Evolutionary conservation across 345 rosid species (phyloP).

Genomic region (Carallia brachiata): DNA sequence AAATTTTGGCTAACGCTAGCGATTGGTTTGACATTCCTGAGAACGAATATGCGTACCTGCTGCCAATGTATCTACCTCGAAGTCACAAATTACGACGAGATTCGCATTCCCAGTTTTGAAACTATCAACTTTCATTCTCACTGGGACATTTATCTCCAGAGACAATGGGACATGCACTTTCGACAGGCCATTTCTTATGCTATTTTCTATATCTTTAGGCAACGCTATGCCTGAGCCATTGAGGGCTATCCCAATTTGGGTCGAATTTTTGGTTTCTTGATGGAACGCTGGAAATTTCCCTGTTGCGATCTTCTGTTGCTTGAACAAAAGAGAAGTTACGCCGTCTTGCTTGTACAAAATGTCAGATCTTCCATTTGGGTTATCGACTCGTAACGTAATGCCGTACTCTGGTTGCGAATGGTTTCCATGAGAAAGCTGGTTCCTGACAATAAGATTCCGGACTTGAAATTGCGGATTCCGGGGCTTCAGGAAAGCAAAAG

Average conservation of each 20-base stretch:
- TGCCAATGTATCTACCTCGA: slow-evolving; percentile 23
- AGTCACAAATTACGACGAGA: slow-evolving; percentile 9
- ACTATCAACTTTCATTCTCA: slow-evolving; percentile 17
- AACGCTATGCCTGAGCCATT: background rate
- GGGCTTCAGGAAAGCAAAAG: background rate
- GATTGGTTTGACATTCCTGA: slow-evolving; percentile 31
- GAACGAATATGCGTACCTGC: slow-evolving; percentile 18
- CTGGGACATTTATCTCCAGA: slow-evolving; percentile 17
- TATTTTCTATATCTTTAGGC: slow-evolving; percentile 2
- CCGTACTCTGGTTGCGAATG: slow-evolving; percentile 8
- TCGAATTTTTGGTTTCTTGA: slow-evolving; percentile 4
- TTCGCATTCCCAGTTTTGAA: slow-evolving; percentile 7
- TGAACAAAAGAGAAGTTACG: slow-evolving; percentile 8
- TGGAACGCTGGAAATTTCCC: slow-evolving; percentile 16
- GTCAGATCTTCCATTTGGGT: slow-evolving; percentile 17
- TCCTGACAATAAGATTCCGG: slow-evolving; percentile 14
- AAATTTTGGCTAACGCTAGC: background rate
- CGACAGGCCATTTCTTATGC: background rate
- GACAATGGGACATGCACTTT: slow-evolving; percentile 13
- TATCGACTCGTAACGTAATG: slow-evolving; percentile 13
- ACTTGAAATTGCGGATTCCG: slow-evolving; percentile 18
- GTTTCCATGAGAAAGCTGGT: background rate
- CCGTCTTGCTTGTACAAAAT: slow-evolving; percentile 26
- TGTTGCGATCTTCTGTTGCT: slow-evolving; percentile 7
- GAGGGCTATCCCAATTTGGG: background rate